These are phyloP conservation scores for Sugiyamaella smithiae DNA, from an alignment of 805 yeast genomes.

Conservation along the genomic window DNA sequence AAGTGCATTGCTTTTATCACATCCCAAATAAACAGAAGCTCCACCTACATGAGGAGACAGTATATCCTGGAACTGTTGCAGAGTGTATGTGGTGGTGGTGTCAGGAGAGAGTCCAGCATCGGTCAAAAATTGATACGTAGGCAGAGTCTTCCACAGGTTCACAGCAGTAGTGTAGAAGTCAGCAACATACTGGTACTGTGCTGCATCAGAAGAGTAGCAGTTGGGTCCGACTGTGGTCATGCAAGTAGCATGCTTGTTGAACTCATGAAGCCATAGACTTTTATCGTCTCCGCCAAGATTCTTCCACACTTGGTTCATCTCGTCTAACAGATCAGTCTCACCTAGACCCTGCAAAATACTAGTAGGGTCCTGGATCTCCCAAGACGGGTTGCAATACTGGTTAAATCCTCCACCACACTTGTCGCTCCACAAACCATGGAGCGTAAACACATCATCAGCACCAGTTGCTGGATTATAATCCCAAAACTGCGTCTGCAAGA, in stretches of 20 bases:
- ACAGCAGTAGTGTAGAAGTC: slow-evolving; percentile 68
- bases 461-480: slow-evolving; percentile 76
- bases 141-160: slow-evolving; percentile 53
- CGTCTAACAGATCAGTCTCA: slow-evolving; percentile 49
- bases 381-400: slow-evolving; percentile 68
- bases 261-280: slow-evolving; percentile 83
- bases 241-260: slow-evolving; percentile 92
- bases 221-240: slow-evolving; percentile 71
- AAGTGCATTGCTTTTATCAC: slow-evolving; percentile 50
- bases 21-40: slow-evolving; percentile 53
- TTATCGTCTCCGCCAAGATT: slow-evolving; percentile 67
- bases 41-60: slow-evolving; percentile 43
- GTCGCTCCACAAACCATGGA: slow-evolving; percentile 90
- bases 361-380: slow-evolving; percentile 53
- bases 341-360: slow-evolving; percentile 42
- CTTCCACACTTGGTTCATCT: slow-evolving; percentile 68
- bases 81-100: slow-evolving; percentile 51
- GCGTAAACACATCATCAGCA: slow-evolving; percentile 66
- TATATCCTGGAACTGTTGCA: slow-evolving; percentile 37
- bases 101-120: slow-evolving; percentile 72
- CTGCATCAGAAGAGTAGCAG: slow-evolving; percentile 50
- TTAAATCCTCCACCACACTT: slow-evolving; percentile 78
- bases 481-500: slow-evolving; percentile 91
- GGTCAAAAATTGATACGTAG: slow-evolving; percentile 66
- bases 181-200: slow-evolving; percentile 46